Evolutionary conservation across 139 green algal species (phyloP).

Genomic region (Chlorella sp.): DNA sequence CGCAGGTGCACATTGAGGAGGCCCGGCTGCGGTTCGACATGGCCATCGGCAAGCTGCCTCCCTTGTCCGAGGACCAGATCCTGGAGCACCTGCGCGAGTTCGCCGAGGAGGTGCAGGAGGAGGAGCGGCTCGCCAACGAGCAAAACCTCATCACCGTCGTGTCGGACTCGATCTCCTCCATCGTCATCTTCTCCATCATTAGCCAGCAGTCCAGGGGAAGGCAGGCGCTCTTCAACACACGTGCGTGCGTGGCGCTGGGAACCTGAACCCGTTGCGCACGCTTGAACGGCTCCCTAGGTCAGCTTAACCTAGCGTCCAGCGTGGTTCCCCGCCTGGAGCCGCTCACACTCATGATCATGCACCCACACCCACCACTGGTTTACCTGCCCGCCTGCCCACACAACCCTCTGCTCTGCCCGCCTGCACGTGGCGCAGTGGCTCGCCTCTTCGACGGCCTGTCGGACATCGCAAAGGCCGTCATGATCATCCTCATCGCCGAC

Average conservation of each 20-base stretch:
- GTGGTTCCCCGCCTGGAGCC: neutral
- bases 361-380: neutral
- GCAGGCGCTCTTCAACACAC: conserved; percentile 33
- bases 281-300: too few relatives aligned
- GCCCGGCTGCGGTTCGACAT: conserved; percentile 71
- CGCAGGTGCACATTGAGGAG: conserved; percentile 77
- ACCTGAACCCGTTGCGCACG: too few relatives aligned
- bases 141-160: conserved; percentile 42
- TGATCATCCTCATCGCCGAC: conserved; percentile 84
- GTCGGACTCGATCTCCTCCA: conserved; percentile 57
- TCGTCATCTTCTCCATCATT: conserved; percentile 57
- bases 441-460: conserved; percentile 75
- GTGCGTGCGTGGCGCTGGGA: too few relatives aligned
- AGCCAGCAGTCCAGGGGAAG: conserved; percentile 22
- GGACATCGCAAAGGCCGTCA: conserved; percentile 88
- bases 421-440: conserved; percentile 61
- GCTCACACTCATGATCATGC: neutral
- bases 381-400: neutral
- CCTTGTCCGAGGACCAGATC: conserved; percentile 57
- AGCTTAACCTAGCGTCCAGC: too few relatives aligned
- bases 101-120: conserved; percentile 53
- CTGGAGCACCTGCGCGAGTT: conserved; percentile 51
- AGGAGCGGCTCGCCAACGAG: conserved; percentile 59
- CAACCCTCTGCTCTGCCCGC: too few relatives aligned
- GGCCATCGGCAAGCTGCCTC: conserved; percentile 65